A percentile compares a stretch with the other conserved stretches of the same genome.
These are phyloP conservation scores for Leccinum subgranulosum DNA, from an alignment of 768 basidiomycete species.

Conservation along the genomic window DNA sequence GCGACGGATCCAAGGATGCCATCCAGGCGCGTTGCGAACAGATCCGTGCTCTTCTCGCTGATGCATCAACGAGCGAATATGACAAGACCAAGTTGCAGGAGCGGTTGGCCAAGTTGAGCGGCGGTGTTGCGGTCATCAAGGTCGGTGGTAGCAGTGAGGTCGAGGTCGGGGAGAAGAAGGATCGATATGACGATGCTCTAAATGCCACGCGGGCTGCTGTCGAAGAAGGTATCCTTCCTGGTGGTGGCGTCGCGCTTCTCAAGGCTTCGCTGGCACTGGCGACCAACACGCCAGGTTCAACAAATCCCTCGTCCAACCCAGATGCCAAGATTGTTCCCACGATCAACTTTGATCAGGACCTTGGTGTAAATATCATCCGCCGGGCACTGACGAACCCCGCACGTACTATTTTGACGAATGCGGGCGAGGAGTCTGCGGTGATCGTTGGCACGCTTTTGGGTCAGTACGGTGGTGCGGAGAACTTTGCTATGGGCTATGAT, in stretches of 20 bases:
- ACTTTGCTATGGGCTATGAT: slow-evolving; percentile 88
- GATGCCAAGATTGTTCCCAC: slow-evolving; percentile 70
- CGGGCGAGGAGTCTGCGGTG: slow-evolving; percentile 91
- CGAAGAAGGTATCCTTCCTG: slow-evolving; percentile 97
- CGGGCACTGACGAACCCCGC: slow-evolving; percentile 81
- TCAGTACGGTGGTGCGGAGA: slow-evolving; percentile 66
- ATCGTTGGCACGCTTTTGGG: slow-evolving; percentile 84
- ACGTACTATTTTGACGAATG: slow-evolving; percentile 88
- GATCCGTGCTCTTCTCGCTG: slow-evolving; percentile 79
- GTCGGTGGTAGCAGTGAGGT: slow-evolving; percentile 93
- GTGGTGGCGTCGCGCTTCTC: slow-evolving; percentile 91
- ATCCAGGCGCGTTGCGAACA: slow-evolving; percentile 96
- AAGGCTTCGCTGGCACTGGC: slow-evolving; percentile 75
- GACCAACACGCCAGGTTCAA: slow-evolving; percentile 46
- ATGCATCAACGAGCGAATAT: slow-evolving; percentile 86
- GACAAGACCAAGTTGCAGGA: slow-evolving; percentile 96
- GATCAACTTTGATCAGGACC: slow-evolving; percentile 94
- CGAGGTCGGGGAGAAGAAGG: slow-evolving; percentile 99
- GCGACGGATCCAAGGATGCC: slow-evolving; percentile 84
- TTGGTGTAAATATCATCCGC: slow-evolving; percentile 90
- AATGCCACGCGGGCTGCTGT: slow-evolving; percentile 99
- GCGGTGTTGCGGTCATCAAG: slow-evolving; percentile 98
- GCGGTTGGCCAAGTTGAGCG: slow-evolving; percentile 91
- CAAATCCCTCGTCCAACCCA: slow-evolving; percentile 46
- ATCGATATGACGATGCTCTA: slow-evolving; percentile 93